A percentile compares a stretch with the other conserved stretches of the same genome.
These are phyloP conservation scores for Entoloma clypeatum DNA, from an alignment of 1,284 basidiomycete genomes.

Conservation along the genomic window DNA sequence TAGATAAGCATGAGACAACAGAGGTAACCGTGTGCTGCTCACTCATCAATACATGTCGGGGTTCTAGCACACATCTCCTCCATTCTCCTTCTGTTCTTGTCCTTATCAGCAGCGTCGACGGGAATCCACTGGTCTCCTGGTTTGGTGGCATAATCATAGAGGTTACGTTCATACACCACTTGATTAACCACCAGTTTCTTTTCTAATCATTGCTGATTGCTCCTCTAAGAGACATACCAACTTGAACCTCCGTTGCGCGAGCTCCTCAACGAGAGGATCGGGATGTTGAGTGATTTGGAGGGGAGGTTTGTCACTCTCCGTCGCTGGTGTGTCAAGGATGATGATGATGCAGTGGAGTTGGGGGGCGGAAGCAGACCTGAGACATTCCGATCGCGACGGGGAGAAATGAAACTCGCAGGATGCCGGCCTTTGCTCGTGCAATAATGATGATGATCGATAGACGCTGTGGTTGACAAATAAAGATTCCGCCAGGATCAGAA, in stretches of 20 bases:
- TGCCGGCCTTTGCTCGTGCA: too few relatives aligned
- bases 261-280: background rate
- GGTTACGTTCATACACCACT: constrained; percentile 3
- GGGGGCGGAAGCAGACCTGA: too few relatives aligned
- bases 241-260: constrained; percentile 4
- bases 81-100: constrained; percentile 4
- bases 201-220: constrained; percentile 5
- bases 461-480: too few relatives aligned
- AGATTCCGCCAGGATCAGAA: too few relatives aligned
- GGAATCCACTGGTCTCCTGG: constrained; percentile 5
- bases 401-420: too few relatives aligned
- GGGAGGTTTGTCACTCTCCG: too few relatives aligned
- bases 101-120: constrained; percentile 3
- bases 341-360: too few relatives aligned
- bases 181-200: constrained; percentile 1
- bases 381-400: too few relatives aligned
- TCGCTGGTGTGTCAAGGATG: too few relatives aligned
- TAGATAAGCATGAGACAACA: background rate
- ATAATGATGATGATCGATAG: too few relatives aligned
- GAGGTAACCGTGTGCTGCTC: constrained; percentile 2
- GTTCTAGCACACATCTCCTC: constrained; percentile 3
- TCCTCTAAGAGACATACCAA: constrained; percentile 5
- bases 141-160: constrained; percentile 1
- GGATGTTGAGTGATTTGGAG: constrained; percentile 1
- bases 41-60: constrained; percentile 4